These are phyloP conservation scores for Chlorella ohadii DNA, from an alignment of 139 green algal species.

Conservation along the genomic window DNA sequence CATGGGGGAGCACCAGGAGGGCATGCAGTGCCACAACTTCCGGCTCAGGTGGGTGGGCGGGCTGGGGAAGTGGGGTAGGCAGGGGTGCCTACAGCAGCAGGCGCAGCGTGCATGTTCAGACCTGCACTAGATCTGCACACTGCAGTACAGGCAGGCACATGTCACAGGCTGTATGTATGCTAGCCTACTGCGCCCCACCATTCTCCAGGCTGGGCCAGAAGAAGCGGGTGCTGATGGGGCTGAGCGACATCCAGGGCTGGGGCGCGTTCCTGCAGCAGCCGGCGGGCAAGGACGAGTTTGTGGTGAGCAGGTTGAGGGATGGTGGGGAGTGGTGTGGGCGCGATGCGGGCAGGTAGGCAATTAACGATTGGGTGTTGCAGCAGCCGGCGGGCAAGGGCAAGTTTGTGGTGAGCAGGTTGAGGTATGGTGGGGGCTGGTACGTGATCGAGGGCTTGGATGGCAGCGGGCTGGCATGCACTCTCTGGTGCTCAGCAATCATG, in stretches of 20 bases:
- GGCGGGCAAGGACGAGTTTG: constrained; percentile 72
- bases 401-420: constrained; percentile 63
- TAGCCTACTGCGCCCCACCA: too few species aligned
- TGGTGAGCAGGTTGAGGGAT: constrained; percentile 47
- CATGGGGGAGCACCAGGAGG: constrained; percentile 9
- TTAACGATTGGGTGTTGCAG: too few species aligned
- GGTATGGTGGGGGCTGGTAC: too few species aligned
- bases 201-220: constrained; percentile 66
- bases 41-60: constrained; percentile 49
- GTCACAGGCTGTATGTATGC: too few species aligned
- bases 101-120: too few species aligned
- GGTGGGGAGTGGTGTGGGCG: too few species aligned
- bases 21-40: constrained; percentile 84
- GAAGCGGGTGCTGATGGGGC: constrained; percentile 63
- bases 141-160: not conserved
- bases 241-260: constrained; percentile 72
- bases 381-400: constrained; percentile 67
- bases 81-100: not conserved
- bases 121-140: not conserved
- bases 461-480: too few species aligned
- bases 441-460: too few species aligned
- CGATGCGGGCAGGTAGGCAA: too few species aligned
- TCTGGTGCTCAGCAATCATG: too few species aligned
- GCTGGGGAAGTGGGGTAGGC: too few species aligned
- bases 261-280: constrained; percentile 75